These are phyloP conservation scores for Kalanchoe fedtschenkoi DNA, from an alignment of 164 flowering plant genomes.

Conservation along the genomic window DNA sequence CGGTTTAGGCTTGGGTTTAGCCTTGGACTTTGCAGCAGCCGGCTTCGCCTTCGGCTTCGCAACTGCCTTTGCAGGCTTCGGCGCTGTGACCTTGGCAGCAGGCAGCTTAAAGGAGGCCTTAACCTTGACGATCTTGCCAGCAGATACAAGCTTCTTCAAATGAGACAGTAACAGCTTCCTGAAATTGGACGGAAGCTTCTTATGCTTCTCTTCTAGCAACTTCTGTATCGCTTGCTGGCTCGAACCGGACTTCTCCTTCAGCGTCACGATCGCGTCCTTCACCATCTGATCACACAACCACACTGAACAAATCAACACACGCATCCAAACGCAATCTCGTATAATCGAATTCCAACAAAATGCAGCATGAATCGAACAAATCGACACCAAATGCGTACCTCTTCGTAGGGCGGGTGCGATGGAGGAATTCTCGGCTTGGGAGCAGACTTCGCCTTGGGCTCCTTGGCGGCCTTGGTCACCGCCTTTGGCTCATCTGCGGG, in stretches of 20 bases:
- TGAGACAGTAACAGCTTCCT: conserved; percentile 24
- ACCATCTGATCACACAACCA: conserved; percentile 25
- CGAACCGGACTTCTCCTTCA: conserved; percentile 36
- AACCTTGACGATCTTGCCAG: conserved; percentile 24
- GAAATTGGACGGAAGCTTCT: conserved; percentile 27
- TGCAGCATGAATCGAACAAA: background rate
- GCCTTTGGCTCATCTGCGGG: background rate
- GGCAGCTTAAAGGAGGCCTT: conserved; percentile 32
- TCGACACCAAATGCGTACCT: conserved; percentile 18
- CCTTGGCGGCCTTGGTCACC: conserved; percentile 2
- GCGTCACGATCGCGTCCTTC: conserved; percentile 28
- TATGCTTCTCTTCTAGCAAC: conserved; percentile 33
- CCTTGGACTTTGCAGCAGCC: conserved; percentile 10
- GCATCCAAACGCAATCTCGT: background rate
- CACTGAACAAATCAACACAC: background rate
- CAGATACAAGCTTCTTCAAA: conserved; percentile 28
- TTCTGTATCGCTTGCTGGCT: conserved; percentile 32
- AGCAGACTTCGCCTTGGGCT: conserved; percentile 11
- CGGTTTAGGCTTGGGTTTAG: conserved; percentile 10
- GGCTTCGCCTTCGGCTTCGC: conserved; percentile 8
- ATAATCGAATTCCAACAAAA: background rate
- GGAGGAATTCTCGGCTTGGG: conserved; percentile 22
- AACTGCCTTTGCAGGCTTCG: conserved; percentile 13
- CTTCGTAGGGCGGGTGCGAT: conserved; percentile 41
- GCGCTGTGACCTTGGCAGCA: background rate